These are phyloP conservation scores for Dactylella cylindrospora DNA, from an alignment of 2,329 filamentous ascomycete genomes.

Conservation along the genomic window DNA sequence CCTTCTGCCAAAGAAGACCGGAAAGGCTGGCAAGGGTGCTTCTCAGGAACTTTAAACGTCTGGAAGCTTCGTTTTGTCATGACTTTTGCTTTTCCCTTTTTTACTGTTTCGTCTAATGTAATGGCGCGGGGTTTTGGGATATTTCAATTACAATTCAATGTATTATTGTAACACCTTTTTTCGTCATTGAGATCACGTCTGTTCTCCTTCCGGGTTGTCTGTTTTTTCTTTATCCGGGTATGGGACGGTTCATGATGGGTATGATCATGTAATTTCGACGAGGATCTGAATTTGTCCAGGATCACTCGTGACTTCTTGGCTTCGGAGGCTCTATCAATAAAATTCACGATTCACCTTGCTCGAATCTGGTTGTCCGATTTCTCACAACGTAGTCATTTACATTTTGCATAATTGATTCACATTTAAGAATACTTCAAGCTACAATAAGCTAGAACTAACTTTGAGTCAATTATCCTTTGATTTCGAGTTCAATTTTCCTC, in stretches of 20 bases:
- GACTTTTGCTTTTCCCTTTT: constrained; percentile 29
- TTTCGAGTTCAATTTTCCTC: background rate
- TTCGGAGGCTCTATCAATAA: no score
- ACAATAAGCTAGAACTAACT: constrained; percentile 3
- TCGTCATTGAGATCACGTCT: constrained; percentile 35
- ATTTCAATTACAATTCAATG: constrained; percentile 41
- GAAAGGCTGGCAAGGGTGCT: constrained; percentile 86
- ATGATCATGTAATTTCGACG: constrained; percentile 27
- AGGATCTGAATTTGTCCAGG: constrained; percentile 23
- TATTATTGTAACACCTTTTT: constrained; percentile 44
- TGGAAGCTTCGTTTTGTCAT: constrained; percentile 46
- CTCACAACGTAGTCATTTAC: constrained; percentile 9
- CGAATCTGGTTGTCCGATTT: no score
- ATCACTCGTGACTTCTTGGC: no score
- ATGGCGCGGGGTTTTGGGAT: constrained; percentile 45
- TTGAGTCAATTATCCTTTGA: background rate
- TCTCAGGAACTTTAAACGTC: constrained; percentile 87
- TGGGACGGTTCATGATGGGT: constrained; percentile 43
- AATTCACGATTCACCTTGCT: no score
- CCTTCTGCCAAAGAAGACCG: constrained; percentile 98
- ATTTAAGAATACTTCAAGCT: background rate
- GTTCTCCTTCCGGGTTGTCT: constrained; percentile 37
- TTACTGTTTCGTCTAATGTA: constrained; percentile 42
- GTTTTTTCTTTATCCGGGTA: constrained; percentile 26
- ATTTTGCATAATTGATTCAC: background rate